A percentile compares a stretch with the other conserved stretches of the same genome.
These are phyloP conservation scores for Irpex sp. DNA, from an alignment of 1,284 basidiomycete species.

Conservation along the genomic window DNA sequence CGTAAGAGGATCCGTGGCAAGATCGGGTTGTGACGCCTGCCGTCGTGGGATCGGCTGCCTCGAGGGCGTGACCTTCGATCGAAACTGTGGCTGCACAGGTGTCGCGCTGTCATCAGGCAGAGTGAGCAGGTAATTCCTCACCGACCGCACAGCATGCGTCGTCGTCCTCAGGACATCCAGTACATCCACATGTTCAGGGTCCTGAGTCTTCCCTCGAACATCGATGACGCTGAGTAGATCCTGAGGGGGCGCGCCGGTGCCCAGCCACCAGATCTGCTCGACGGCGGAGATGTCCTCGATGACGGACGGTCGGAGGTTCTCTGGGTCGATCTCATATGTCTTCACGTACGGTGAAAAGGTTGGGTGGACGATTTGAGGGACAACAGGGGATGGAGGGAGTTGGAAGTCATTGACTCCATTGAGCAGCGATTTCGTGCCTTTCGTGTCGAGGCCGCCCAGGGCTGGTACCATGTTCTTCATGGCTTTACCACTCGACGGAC, in stretches of 20 bases:
- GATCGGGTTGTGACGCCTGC: constrained; percentile 32
- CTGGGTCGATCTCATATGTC: constrained; percentile 67
- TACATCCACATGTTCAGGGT: constrained; percentile 45
- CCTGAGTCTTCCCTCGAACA: constrained; percentile 16
- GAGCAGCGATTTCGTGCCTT: constrained; percentile 33
- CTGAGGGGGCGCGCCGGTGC: constrained; percentile 20
- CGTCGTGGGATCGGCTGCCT: constrained; percentile 35
- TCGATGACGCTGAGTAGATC: constrained; percentile 24
- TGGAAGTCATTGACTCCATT: constrained; percentile 40
- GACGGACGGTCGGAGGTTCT: constrained; percentile 65
- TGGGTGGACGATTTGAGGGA: constrained; percentile 45
- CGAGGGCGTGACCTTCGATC: constrained; percentile 35
- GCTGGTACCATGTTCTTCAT: constrained; percentile 69
- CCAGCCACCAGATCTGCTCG: constrained; percentile 50
- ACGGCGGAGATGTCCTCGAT: constrained; percentile 67
- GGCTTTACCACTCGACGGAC: constrained; percentile 46
- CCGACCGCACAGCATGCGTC: constrained; percentile 72
- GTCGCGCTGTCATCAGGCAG: constrained; percentile 69
- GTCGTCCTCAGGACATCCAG: constrained; percentile 69
- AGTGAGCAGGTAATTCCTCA: constrained; percentile 77
- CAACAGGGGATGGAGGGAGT: constrained; percentile 65
- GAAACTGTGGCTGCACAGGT: constrained; percentile 43
- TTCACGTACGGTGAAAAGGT: constrained; percentile 52
- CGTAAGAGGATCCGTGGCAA: constrained; percentile 51
- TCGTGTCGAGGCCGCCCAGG: constrained; percentile 52